These are phyloP conservation scores for Pelargonium cotyledonis DNA, from an alignment of 441 rosid genomes.

Conservation along the genomic window DNA sequence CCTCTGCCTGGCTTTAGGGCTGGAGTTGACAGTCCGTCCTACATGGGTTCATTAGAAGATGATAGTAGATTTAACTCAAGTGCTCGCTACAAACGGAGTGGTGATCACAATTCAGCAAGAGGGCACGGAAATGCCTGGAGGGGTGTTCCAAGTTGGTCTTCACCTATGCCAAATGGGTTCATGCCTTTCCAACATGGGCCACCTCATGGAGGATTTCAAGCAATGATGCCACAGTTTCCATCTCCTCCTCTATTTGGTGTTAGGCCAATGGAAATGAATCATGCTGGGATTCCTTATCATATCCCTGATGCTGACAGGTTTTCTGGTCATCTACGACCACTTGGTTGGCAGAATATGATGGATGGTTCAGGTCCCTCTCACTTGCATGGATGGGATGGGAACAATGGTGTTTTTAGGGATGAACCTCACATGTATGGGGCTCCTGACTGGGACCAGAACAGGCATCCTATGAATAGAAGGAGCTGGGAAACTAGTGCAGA, in stretches of 20 bases:
- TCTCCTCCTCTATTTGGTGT: conserved; percentile 70
- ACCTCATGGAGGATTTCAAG: conserved; percentile 73
- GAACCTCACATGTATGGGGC: conserved; percentile 67
- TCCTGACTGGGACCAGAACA: conserved; percentile 79
- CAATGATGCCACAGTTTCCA: conserved; percentile 76
- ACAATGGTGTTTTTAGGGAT: conserved; percentile 70
- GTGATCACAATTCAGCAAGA: conserved; percentile 62
- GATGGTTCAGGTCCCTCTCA: conserved; percentile 72
- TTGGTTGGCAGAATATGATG: conserved; percentile 93
- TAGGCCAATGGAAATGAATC: conserved; percentile 82
- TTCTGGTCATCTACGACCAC: conserved; percentile 74
- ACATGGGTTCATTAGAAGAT: conserved; percentile 60
- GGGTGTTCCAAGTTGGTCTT: conserved; percentile 78
- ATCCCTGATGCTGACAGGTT: conserved; percentile 80
- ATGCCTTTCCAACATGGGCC: conserved; percentile 87
- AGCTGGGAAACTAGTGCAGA: conserved; percentile 79
- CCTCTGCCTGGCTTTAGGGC: conserved; percentile 58
- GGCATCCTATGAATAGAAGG: conserved; percentile 53
- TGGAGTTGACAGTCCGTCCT: conserved; percentile 60
- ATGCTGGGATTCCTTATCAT: conserved; percentile 72
- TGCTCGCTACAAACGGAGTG: conserved; percentile 59
- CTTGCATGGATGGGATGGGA: conserved; percentile 92
- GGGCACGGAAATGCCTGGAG: conserved; percentile 91
- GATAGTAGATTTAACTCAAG: conserved; percentile 44
- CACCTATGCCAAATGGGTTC: conserved; percentile 74